These are phyloP conservation scores for Microbotryomycetes sp. DNA, from an alignment of 1,284 basidiomycete species.

Conservation along the genomic window DNA sequence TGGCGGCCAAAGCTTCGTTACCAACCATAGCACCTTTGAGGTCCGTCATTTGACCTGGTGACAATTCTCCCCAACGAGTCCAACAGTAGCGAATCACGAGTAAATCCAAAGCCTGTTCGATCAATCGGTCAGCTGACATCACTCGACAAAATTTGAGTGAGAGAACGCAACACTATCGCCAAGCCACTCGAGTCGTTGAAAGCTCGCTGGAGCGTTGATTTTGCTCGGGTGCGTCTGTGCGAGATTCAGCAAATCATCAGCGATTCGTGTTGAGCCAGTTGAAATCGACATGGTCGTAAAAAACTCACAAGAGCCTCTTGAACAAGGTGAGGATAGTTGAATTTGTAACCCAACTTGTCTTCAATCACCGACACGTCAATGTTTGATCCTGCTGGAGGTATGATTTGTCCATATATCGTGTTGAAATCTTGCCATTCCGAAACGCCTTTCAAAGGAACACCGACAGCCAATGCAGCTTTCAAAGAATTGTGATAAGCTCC, in stretches of 20 bases:
- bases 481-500: slow-evolving; percentile 61
- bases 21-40: slow-evolving; percentile 76
- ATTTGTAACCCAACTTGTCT: slow-evolving; percentile 55
- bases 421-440: slow-evolving; percentile 52
- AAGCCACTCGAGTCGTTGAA: slow-evolving; percentile 70
- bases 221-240: slow-evolving; percentile 60
- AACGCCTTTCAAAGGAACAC: slow-evolving; percentile 4
- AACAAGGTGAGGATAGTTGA: slow-evolving; percentile 57
- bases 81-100: slow-evolving; percentile 64
- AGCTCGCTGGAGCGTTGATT: slow-evolving; percentile 51
- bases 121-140: not conserved
- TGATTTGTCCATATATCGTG: not conserved
- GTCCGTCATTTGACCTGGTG: slow-evolving; percentile 64
- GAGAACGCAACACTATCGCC: slow-evolving; percentile 63
- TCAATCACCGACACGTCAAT: slow-evolving; percentile 45
- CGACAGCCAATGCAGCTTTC: slow-evolving; percentile 54
- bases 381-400: not conserved
- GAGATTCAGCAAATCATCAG: no score
- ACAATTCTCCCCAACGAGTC: slow-evolving; percentile 52
- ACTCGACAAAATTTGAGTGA: no score
- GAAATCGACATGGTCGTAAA: no score
- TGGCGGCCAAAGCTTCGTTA: slow-evolving; percentile 62
- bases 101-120: slow-evolving; percentile 44
- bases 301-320: slow-evolving; percentile 60
- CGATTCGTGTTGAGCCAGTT: no score